phyloP scores from a whole-genome alignment of 2,329 filamentous ascomycete genomes.

The Samsoniella hepiali region DNA sequence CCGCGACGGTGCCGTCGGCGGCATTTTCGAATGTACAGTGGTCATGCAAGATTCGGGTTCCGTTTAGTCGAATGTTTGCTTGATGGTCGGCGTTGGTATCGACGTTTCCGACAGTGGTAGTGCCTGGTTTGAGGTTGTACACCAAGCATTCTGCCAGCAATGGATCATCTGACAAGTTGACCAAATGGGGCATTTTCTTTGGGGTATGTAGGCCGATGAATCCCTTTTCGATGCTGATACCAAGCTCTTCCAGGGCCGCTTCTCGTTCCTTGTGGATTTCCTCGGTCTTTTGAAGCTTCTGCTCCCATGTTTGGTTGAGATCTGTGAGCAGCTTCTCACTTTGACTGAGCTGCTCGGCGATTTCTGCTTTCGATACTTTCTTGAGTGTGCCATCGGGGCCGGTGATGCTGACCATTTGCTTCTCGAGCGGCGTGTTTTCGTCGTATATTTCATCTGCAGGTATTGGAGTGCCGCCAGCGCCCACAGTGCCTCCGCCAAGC shows the following conservation, averaged over 20 bases:
- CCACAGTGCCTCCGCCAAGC: slow-evolving; percentile 57
- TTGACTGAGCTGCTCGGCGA: slow-evolving; percentile 91
- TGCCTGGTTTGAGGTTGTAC: slow-evolving; percentile 95
- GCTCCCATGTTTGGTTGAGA: slow-evolving; percentile 97
- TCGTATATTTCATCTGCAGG: slow-evolving; percentile 81
- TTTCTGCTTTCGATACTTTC: slow-evolving; percentile 97
- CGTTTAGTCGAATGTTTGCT: slow-evolving; percentile 89
- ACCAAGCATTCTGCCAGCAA: slow-evolving; percentile 92
- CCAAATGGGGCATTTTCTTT: slow-evolving; percentile 98
- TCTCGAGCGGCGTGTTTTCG: slow-evolving; percentile 84
- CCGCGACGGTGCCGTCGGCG: slow-evolving; percentile 83
- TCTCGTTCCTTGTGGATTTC: slow-evolving; percentile 97
- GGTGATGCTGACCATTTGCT: slow-evolving; percentile 95
- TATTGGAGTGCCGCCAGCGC: slow-evolving; percentile 46
- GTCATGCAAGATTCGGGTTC: slow-evolving; percentile 84
- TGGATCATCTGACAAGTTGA: slow-evolving; percentile 94
- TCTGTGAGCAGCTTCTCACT: slow-evolving; percentile 95
- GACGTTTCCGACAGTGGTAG: slow-evolving; percentile 90
- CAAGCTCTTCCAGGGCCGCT: slow-evolving; percentile 88
- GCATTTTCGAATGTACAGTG: slow-evolving; percentile 92
- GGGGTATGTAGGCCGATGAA: slow-evolving; percentile 93
- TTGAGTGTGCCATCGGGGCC: slow-evolving; percentile 80
- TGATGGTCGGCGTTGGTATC: slow-evolving; percentile 72
- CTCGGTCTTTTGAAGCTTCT: slow-evolving; percentile 92
- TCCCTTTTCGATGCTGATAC: slow-evolving; percentile 98